A percentile compares a stretch with the other conserved stretches of the same genome.
phyloP scores from a whole-genome alignment of 306 rosid species.

The Carpinus fangiana region DNA sequence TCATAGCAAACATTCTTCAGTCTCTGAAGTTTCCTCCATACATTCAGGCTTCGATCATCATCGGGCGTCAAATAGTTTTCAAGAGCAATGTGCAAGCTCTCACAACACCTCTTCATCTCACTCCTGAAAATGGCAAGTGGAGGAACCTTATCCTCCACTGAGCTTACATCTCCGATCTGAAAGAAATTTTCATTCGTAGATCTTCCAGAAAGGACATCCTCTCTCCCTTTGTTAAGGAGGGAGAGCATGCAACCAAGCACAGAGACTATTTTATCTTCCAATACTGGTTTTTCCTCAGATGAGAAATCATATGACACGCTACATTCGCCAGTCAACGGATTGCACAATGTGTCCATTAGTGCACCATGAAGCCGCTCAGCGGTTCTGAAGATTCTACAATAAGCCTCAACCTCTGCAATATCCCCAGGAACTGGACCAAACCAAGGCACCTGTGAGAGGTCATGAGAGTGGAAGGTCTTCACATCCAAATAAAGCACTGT shows the following conservation, averaged over 20 bases:
- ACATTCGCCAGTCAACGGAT: constrained; percentile 77
- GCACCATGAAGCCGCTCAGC: constrained; percentile 75
- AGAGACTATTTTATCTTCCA: constrained; percentile 91
- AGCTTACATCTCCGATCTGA: constrained; percentile 34
- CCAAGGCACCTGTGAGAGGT: constrained; percentile 51
- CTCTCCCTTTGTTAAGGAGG: constrained; percentile 69
- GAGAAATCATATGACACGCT: constrained; percentile 69
- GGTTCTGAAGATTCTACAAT: constrained; percentile 83
- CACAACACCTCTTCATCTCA: constrained; percentile 95
- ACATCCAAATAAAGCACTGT: constrained; percentile 28
- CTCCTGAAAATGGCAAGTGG: constrained; percentile 79
- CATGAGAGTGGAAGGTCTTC: constrained; percentile 47
- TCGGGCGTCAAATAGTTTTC: constrained; percentile 63
- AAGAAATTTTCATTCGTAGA: constrained; percentile 46
- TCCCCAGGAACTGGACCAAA: constrained; percentile 94
- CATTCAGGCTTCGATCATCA: constrained; percentile 61
- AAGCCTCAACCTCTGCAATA: constrained; percentile 95
- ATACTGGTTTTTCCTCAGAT: constrained; percentile 56
- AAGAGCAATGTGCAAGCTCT: constrained; percentile 90
- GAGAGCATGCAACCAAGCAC: constrained; percentile 84
- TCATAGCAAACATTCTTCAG: constrained; percentile 90
- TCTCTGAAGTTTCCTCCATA: constrained; percentile 95
- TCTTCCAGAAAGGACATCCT: constrained; percentile 86
- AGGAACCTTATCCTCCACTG: constrained; percentile 63
- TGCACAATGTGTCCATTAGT: constrained; percentile 77